Percentiles rank a stretch among this genome's conserved stretches.
Conservation (phyloP, 208 protist species). For the Trypanosomatidae sp. region DNA sequence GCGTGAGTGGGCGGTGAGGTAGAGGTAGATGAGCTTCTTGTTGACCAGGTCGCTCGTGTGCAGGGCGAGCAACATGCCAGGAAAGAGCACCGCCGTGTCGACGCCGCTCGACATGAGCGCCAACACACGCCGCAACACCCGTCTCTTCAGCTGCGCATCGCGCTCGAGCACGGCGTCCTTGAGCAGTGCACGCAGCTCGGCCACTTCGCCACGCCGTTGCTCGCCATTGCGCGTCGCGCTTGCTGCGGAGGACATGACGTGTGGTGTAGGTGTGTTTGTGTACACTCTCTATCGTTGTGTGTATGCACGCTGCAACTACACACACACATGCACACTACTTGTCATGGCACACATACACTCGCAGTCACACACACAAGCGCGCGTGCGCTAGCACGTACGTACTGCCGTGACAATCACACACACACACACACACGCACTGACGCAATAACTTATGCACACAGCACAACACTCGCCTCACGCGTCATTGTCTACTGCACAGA, state of each 20-base stretch:
- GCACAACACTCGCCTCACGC: background rate
- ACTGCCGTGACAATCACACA: background rate
- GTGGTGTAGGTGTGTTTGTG: too few relatives aligned
- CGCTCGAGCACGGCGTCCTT: conserved; percentile 19
- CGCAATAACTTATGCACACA: conserved; percentile 2
- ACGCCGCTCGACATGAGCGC: conserved; percentile 95
- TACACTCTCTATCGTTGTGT: too few relatives aligned
- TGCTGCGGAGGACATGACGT: too few relatives aligned
- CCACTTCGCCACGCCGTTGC: conserved; percentile 24
- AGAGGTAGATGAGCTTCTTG: conserved; percentile 97
- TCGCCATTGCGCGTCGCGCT: too few relatives aligned
- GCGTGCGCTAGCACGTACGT: too few relatives aligned
- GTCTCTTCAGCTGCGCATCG: conserved; percentile 33
- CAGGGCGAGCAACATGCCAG: conserved; percentile 84
- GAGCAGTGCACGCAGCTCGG: conserved; percentile 18
- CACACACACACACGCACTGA: conserved; percentile 1
- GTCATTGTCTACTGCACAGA: too few relatives aligned
- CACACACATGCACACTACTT: too few relatives aligned
- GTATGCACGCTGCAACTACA: too few relatives aligned
- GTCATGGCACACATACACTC: too few relatives aligned
- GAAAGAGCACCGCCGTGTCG: conserved; percentile 89
- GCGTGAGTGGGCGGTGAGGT: conserved; percentile 87
- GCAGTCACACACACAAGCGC: too few relatives aligned
- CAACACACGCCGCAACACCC: conserved; percentile 85
- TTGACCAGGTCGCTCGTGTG: conserved; percentile 90